A percentile compares a stretch with the other conserved stretches of the same genome.
phyloP scores from a whole-genome alignment of 192 early-diverging fungal species.

The Coemansia erecta region DNA sequence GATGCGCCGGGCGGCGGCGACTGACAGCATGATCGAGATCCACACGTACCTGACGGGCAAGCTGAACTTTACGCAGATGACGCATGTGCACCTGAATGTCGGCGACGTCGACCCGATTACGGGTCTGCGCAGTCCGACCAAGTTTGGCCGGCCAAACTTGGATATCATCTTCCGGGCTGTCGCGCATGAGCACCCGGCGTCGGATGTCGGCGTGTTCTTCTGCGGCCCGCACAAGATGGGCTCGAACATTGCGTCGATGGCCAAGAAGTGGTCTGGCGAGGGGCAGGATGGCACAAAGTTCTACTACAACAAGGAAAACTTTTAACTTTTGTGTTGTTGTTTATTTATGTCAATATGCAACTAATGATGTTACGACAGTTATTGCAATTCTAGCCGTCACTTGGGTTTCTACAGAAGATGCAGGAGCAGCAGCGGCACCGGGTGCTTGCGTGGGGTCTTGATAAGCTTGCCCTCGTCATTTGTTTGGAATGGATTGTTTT shows the following conservation, averaged over 20 bases:
- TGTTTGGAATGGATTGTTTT: too few relatives aligned
- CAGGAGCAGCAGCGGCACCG: too few relatives aligned
- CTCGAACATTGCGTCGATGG: conserved; percentile 59
- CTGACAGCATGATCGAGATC: conserved; percentile 73
- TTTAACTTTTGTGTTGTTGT: conserved; percentile 20
- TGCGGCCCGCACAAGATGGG: conserved; percentile 77
- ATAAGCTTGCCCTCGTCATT: too few relatives aligned
- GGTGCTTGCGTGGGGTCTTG: too few relatives aligned
- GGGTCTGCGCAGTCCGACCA: conserved; percentile 68
- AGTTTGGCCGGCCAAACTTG: conserved; percentile 79
- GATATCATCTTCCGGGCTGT: conserved; percentile 70
- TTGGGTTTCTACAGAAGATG: too few relatives aligned
- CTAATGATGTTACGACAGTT: too few relatives aligned
- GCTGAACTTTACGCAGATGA: conserved; percentile 57
- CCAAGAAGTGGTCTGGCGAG: conserved; percentile 63
- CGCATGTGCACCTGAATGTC: conserved; percentile 55
- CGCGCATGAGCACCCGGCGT: conserved; percentile 61
- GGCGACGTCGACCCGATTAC: conserved; percentile 68
- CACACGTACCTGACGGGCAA: conserved; percentile 74
- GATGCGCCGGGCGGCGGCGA: conserved; percentile 11
- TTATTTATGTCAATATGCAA: too few relatives aligned
- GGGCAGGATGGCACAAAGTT: conserved; percentile 66
- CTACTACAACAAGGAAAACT: conserved; percentile 73
- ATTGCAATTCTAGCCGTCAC: too few relatives aligned
- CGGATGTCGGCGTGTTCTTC: conserved; percentile 85